These are phyloP conservation scores for Umbelopsis ramanniana DNA, from an alignment of 192 early-diverging fungal species.

Conservation along the genomic window DNA sequence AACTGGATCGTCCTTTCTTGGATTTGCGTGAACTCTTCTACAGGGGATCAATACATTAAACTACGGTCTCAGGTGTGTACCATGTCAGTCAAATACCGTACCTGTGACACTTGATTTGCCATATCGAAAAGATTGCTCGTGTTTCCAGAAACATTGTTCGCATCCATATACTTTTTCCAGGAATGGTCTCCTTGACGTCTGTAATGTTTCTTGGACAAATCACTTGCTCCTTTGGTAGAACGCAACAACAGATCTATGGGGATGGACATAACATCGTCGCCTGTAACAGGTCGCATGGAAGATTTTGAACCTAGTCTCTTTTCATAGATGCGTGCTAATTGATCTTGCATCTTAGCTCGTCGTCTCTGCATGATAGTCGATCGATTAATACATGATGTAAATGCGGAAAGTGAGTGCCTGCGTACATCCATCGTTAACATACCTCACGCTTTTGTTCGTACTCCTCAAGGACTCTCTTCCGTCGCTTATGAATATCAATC, in stretches of 20 bases:
- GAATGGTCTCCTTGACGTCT: not conserved
- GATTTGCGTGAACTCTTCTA: conserved; percentile 5
- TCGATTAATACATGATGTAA: not conserved
- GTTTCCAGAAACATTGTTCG: not conserved
- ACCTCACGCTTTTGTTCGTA: conserved; percentile 42
- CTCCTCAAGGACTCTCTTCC: conserved; percentile 40
- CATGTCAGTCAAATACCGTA: too few relatives aligned
- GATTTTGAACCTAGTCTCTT: conserved; percentile 33
- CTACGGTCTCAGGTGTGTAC: too few relatives aligned
- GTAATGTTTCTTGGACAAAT: conserved; percentile 4
- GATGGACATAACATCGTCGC: not conserved
- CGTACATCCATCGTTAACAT: not conserved
- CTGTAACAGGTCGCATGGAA: conserved; percentile 7
- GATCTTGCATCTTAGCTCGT: conserved; percentile 31
- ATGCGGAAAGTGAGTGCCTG: not conserved
- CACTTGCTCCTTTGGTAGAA: conserved; percentile 2
- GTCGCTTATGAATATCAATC: conserved; percentile 42
- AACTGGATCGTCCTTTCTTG: conserved; percentile 3
- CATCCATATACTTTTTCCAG: not conserved
- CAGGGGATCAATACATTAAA: not conserved
- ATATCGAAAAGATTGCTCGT: too few relatives aligned
- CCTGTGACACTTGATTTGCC: too few relatives aligned
- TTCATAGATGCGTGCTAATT: conserved; percentile 26
- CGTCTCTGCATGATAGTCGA: conserved; percentile 24
- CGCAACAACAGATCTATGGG: not conserved